Evolutionary conservation across 768 basidiomycete genomes (phyloP).

Genomic region (Podaxis sp.): DNA sequence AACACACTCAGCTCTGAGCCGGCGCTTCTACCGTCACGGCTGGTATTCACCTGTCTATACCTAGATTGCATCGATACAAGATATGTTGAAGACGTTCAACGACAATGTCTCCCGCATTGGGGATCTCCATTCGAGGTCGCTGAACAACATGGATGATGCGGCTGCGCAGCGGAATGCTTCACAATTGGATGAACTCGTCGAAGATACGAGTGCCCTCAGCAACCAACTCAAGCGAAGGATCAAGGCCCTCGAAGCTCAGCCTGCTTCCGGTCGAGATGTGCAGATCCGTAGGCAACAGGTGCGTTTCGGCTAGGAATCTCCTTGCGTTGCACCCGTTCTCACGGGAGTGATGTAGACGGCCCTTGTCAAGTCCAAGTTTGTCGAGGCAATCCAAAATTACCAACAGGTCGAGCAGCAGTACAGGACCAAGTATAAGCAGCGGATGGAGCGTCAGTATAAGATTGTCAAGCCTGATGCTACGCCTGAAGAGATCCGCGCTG

Average conservation of each 20-base stretch:
- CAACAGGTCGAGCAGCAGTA: slow-evolving; percentile 82
- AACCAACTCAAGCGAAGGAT: slow-evolving; percentile 68
- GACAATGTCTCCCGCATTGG: slow-evolving; percentile 66
- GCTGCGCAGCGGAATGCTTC: slow-evolving; percentile 58
- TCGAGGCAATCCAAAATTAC: slow-evolving; percentile 84
- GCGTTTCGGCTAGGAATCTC: slow-evolving; percentile 10
- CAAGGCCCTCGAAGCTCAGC: slow-evolving; percentile 66
- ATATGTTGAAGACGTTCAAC: slow-evolving; percentile 63
- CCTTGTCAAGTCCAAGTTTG: slow-evolving; percentile 71
- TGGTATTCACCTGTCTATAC: slow-evolving; percentile 1
- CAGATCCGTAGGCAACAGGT: slow-evolving; percentile 81
- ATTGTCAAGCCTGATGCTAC: slow-evolving; percentile 95
- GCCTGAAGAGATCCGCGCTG: slow-evolving; percentile 81
- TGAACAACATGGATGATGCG: slow-evolving; percentile 75
- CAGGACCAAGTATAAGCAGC: slow-evolving; percentile 73
- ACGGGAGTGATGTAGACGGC: slow-evolving; percentile 41
- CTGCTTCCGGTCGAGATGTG: slow-evolving; percentile 63
- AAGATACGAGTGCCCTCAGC: slow-evolving; percentile 71
- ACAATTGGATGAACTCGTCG: slow-evolving; percentile 66
- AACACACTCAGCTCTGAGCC: neutral
- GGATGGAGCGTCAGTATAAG: slow-evolving; percentile 83
- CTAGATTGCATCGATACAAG: slow-evolving; percentile 77
- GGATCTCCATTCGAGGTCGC: slow-evolving; percentile 70
- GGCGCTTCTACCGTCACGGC: neutral
- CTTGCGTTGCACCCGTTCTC: neutral